Conservation (phyloP, 2,329 filamentous ascomycete species). For the Trichoderma harzianum region DNA sequence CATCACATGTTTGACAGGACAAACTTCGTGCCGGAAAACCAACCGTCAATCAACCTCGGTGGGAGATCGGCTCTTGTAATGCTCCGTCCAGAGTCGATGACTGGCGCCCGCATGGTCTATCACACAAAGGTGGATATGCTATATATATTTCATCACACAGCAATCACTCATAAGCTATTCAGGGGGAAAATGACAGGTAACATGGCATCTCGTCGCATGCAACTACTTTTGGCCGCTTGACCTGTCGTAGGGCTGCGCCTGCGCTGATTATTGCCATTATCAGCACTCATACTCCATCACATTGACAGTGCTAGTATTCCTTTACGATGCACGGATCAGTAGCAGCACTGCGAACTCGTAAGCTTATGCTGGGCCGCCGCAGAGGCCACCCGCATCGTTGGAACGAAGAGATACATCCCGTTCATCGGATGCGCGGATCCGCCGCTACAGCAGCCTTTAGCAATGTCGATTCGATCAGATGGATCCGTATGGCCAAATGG, state of each 20-base stretch:
- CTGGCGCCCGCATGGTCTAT: neutral
- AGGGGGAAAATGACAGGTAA: slow-evolving; percentile 3
- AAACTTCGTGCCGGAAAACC: neutral
- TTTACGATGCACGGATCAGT: slow-evolving; percentile 2
- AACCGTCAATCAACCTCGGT: neutral
- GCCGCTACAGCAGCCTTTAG: neutral
- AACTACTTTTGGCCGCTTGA: neutral
- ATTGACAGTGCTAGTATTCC: neutral
- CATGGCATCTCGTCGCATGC: neutral
- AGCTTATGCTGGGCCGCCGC: slow-evolving; percentile 2
- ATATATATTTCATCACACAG: neutral
- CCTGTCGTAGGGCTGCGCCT: slow-evolving; percentile 3
- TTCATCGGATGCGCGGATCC: neutral
- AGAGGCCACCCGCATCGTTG: neutral
- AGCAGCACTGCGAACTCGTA: neutral
- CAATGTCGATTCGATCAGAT: neutral
- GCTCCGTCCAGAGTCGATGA: neutral
- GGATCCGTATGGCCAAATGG: neutral
- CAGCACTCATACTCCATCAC: neutral
- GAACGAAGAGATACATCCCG: neutral
- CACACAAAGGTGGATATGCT: neutral
- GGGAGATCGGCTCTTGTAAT: neutral
- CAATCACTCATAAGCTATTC: neutral
- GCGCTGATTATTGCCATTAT: neutral
- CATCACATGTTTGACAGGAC: neutral